Base-by-base conservation (phyloP, 225 moss, liverwort and hornwort genomes). In the Asterella californica region DNA sequence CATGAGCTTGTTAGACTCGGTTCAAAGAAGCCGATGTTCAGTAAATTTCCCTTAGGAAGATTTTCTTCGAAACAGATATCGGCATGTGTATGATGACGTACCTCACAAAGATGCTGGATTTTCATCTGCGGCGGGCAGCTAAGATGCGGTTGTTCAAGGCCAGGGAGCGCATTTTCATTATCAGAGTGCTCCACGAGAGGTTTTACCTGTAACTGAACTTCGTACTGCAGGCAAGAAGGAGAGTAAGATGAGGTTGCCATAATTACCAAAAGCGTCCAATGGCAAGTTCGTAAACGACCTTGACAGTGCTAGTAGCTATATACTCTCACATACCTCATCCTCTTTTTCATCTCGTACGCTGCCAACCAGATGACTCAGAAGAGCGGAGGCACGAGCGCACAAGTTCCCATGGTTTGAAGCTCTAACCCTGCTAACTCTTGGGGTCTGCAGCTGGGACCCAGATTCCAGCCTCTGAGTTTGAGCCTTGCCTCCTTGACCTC, bases 21-120 rank as follows among this genome's bases (percentile, higher is more conserved):
- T 14, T 53, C 18, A 53, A 5, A 53, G 18, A 12, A 53, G 18
- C 12, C 12, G 53, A 18, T 53, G 12, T 12, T 53, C 12, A 53
- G 12, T 53, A 53, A 9, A 53, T 53, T 53, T 42, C 7, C 42
- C 42, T 42, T 42, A 3, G 4, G 7, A 42, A 42, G 4, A 42
- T 7, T 42, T 42, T 42, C 42, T 42, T 42, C 42, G 7, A 53
- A 53, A 12, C 12, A 5, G 12, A 53, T 53, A 18, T 18, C 53
- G 4, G 53, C 53, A 53, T 53, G 1, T 18, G 4, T 5, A 53
- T 53, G 12, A 53, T 10, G 27, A n/a, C 62, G 10, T 62, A 62
- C 62, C 62, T 62, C 29, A 62, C 62, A n/a, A 29, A 62, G 62
- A n/a, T 27, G 62, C 62, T 62, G 62, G 62, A 62, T 62, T 62